Base-by-base conservation (phyloP, 768 basidiomycete species). In the Pleurotus tuber-regium region DNA sequence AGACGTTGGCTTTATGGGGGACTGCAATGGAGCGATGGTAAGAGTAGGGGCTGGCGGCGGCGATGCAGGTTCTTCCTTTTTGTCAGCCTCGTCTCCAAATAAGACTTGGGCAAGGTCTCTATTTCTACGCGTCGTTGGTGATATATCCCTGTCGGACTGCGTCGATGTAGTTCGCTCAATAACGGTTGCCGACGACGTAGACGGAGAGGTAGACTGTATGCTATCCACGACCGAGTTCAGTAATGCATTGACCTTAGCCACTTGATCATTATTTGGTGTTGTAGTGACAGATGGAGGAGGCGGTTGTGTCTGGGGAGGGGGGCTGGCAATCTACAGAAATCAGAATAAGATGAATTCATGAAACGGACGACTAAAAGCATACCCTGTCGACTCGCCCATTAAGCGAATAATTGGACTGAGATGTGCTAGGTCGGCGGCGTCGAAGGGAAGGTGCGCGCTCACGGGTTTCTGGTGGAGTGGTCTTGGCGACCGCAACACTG, bases 71-170 rank as follows among this genome's bases (percentile, higher is more conserved):
- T 55, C 60, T 26, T 62, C 61, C 16, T 43, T 54, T 50, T 65
- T 61, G 23, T 48, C 50, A 36, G 70, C 73, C 50, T 78, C 75
- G 14, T 61, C 66, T 14, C 86, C 88, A 58, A 92, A 90, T 35
- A 92, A 69, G 14, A 83, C 84, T 51, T 85, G 84, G 2, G 89
- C 86, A n/a, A 92, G 75, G 61, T 87, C 86, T 57, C 86, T 74
- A 56, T 86, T 84, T 48, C 83, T 77, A 51, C 83, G 82, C 36
- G 82, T 77, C 29, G 76, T 79, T 23, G 72, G 81, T 9, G 75
- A 81, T 14, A 61, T 51, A 49, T 73, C 69, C 59, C 67, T 51
- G 50, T 70, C 65, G 31, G 68, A 60, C 33, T 63, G 59, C 50
- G 33, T 57, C 25, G 36, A 51, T 43, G 38, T 50, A 16, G 54